Evolutionary conservation across 202 grass and related monocot genomes (phyloP).

Genomic region (Carex arenaria): DNA sequence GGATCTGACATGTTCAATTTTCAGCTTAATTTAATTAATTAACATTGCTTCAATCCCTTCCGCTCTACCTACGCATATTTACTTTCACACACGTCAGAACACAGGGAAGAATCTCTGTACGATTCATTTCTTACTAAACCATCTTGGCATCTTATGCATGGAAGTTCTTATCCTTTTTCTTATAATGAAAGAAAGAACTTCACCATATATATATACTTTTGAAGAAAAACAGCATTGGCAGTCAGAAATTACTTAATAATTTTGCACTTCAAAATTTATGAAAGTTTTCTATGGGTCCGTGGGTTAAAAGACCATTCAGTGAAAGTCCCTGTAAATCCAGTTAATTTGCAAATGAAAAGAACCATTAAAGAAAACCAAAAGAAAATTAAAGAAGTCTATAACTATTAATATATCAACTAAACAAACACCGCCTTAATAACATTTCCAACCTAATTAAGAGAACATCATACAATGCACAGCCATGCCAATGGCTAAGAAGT

Average conservation of each 20-base stretch:
- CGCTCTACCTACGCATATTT: not conserved
- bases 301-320: not conserved
- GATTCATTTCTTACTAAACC: not conserved
- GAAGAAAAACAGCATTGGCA: not conserved
- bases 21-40: not conserved
- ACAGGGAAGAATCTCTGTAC: not conserved
- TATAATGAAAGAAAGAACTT: not conserved
- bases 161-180: not conserved
- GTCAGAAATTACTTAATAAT: not conserved
- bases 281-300: not conserved
- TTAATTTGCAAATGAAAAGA: not conserved
- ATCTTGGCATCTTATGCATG: not conserved
- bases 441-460: not conserved
- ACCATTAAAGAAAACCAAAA: not conserved
- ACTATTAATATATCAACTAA: constrained; percentile 17
- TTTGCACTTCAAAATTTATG: not conserved
- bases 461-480: constrained; percentile 11
- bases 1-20: not conserved
- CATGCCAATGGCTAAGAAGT: constrained; percentile 1
- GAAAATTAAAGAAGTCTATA: not conserved
- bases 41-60: not conserved
- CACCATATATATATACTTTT: not conserved
- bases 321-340: not conserved
- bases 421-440: constrained; percentile 5
- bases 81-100: not conserved